Percentiles rank a stretch among this genome's conserved stretches.
These are phyloP conservation scores for Candida silvatica DNA, from an alignment of 805 yeast genomes.

Conservation along the genomic window DNA sequence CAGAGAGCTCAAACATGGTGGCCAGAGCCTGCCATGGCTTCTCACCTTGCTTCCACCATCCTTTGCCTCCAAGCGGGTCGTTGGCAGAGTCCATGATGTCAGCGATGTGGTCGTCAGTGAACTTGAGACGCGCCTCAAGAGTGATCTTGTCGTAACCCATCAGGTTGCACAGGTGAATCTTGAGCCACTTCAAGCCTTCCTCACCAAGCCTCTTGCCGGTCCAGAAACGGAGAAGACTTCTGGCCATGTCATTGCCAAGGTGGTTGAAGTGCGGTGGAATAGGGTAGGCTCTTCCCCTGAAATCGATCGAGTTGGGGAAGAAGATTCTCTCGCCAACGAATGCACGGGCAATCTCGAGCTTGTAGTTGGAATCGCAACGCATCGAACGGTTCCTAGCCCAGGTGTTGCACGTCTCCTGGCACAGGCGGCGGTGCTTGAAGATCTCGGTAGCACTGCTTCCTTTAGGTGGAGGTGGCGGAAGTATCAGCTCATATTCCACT, in stretches of 20 bases:
- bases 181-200: constrained; percentile 63
- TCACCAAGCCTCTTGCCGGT: constrained; percentile 62
- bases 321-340: constrained; percentile 71
- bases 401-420: constrained; percentile 49
- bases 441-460: constrained; percentile 67
- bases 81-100: constrained; percentile 49
- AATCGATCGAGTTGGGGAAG: constrained; percentile 77
- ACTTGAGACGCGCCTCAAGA: constrained; percentile 51
- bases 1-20: constrained; percentile 56
- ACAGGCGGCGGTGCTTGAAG: constrained; percentile 57
- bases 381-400: constrained; percentile 69
- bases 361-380: constrained; percentile 91
- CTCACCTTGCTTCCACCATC: constrained; percentile 70
- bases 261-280: constrained; percentile 75
- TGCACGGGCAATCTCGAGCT: constrained; percentile 91
- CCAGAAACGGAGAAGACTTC: constrained; percentile 70
- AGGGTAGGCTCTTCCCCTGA: constrained; percentile 82
- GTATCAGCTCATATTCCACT: constrained; percentile 30
- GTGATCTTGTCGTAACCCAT: constrained; percentile 72
- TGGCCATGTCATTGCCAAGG: constrained; percentile 68
- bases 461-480: constrained; percentile 49
- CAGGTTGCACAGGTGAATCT: constrained; percentile 65
- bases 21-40: constrained; percentile 81
- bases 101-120: constrained; percentile 47
- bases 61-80: constrained; percentile 47